Evolutionary conservation across 768 basidiomycete species (phyloP).

Genomic region (Suillus subaureus): DNA sequence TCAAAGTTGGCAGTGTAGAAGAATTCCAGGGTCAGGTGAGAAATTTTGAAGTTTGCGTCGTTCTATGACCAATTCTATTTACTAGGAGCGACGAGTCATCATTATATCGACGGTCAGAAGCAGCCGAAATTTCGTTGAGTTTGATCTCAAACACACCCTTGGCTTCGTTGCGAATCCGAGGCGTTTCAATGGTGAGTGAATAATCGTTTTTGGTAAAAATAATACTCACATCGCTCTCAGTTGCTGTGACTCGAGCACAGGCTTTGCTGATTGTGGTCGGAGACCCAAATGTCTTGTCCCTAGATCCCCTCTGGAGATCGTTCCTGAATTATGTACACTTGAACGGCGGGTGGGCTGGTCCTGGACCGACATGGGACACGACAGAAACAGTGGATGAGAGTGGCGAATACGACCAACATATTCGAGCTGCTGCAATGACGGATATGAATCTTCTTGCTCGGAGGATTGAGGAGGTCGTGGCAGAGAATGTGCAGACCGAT

Average conservation of each 20-base stretch:
- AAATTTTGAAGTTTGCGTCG: background rate
- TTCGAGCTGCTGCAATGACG: constrained; percentile 33
- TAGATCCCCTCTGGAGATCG: constrained; percentile 63
- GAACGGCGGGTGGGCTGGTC: constrained; percentile 51
- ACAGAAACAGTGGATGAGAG: constrained; percentile 34
- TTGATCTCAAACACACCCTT: constrained; percentile 33
- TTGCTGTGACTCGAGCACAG: constrained; percentile 64
- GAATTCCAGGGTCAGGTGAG: constrained; percentile 66
- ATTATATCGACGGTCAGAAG: constrained; percentile 44
- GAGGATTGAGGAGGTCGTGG: constrained; percentile 36
- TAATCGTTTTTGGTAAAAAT: background rate
- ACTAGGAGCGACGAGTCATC: constrained; percentile 41
- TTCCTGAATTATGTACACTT: constrained; percentile 61
- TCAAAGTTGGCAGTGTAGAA: constrained; percentile 68
- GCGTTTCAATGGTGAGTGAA: constrained; percentile 42
- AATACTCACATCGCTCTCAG: constrained; percentile 29
- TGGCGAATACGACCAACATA: constrained; percentile 42
- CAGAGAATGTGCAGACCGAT: constrained; percentile 17
- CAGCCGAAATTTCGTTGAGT: constrained; percentile 28
- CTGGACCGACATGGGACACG: constrained; percentile 15
- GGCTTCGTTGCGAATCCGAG: constrained; percentile 39
- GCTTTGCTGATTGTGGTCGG: constrained; percentile 63
- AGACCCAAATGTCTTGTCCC: constrained; percentile 56
- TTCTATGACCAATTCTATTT: background rate
- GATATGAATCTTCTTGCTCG: constrained; percentile 49